These are phyloP conservation scores for Fremontodendron californicum DNA, from an alignment of 345 rosid species.

Conservation along the genomic window DNA sequence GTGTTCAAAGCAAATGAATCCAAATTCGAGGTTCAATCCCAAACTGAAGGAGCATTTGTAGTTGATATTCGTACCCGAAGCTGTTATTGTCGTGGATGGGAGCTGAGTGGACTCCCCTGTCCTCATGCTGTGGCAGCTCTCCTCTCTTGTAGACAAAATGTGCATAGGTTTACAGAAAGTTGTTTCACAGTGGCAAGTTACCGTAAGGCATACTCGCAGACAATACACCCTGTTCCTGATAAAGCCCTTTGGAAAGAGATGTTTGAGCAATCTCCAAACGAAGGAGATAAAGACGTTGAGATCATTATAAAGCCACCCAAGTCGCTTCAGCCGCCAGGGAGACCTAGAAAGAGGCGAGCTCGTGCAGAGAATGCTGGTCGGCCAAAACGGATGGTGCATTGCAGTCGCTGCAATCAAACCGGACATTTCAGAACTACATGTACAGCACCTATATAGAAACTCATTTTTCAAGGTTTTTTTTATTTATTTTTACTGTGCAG, in stretches of 20 bases:
- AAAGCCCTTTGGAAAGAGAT: constrained; percentile 61
- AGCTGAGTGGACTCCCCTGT: constrained; percentile 71
- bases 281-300: constrained; percentile 27
- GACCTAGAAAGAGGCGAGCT: constrained; percentile 60
- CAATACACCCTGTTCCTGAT: constrained; percentile 82
- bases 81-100: constrained; percentile 84
- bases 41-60: constrained; percentile 48
- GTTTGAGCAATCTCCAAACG: constrained; percentile 36
- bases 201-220: constrained; percentile 65
- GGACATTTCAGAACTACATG: constrained; percentile 99
- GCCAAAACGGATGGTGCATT: constrained; percentile 73
- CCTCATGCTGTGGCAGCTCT: constrained; percentile 84
- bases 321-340: constrained; percentile 53
- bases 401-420: constrained; percentile 82
- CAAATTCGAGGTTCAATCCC: constrained; percentile 66
- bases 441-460: constrained; percentile 63
- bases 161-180: constrained; percentile 64
- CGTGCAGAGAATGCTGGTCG: constrained; percentile 60
- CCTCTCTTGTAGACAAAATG: constrained; percentile 72
- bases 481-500: not conserved
- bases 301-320: constrained; percentile 61
- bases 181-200: constrained; percentile 81
- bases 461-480: not conserved
- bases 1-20: constrained; percentile 78
- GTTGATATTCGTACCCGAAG: constrained; percentile 67